Evolutionary conservation across 2,329 filamentous ascomycete genomes (phyloP), one percentile per base, ranked within the genome.

Genomic region (Neopestalotiopsis clavispora): DNA sequence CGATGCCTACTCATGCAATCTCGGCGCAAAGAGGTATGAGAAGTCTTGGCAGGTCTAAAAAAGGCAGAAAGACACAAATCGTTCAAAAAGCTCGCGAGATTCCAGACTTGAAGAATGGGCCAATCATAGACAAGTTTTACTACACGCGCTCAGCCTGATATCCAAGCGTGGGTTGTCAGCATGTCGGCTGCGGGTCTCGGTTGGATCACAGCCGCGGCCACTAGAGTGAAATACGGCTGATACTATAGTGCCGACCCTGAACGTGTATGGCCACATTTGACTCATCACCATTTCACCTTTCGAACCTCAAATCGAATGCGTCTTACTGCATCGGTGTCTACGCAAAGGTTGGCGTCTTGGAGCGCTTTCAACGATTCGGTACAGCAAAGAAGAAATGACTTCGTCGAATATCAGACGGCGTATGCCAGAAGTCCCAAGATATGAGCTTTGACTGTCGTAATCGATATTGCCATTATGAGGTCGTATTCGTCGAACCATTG

Each of bases 91-190:
- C 45, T 14, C 57, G 14, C 6, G 23, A 6, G 57, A 17, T 59
- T 59, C 23, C 57, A 28, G 9, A 59, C 13, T 17, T 28, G 13
- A 34, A 1, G 23, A 6, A 20, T 42, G n/a, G 32, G 20, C 59
- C 32, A 62, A 62, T 62, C 59, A 62, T 10, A 62, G 59, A 12
- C 59, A n/a, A 38, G 32, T 38, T 14, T n/a, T 17, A 38, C 17
- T 62, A 40, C 59, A 62, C 59, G 59, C 34, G 59, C 34, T 62
- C 59, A 62, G 34, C 57, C 57, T 62, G 59, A 34, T 62, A 20
- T 59, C 10, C 23, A 17, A 34, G 57, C 57, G 57, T 30, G 23
- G 23, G 57, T 14, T 30, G n/a, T 28, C 23, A 14, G 57, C 30
- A 28, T 34, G 17, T 52, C 45, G 45, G 45, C 45, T 52, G 45